Base-by-base conservation (phyloP, 352 stramenopile genomes). In the Pythium dissotocum region DNA sequence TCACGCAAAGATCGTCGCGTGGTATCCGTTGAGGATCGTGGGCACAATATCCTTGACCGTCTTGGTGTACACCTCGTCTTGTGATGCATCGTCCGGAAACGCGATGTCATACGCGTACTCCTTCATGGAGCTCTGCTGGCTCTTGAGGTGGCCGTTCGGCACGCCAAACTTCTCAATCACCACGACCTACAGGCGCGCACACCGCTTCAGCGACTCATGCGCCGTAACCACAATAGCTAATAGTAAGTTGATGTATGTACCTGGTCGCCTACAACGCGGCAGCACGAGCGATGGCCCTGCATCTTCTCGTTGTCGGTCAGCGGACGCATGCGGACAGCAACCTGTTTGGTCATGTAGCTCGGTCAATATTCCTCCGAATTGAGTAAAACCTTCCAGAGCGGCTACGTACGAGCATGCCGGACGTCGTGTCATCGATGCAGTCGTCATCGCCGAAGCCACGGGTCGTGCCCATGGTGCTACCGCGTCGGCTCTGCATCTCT, bases 1-100 rank as follows among this genome's bases (percentile, higher is more conserved):
- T 57, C 68, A 86, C 70, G 86, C 86, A 69, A 94, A 94, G 67
- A 94, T 90, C 5, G 86, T 94, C n/a, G 80, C 84, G 62, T 92
- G 83, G 72, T 88, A 93, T 33, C 85, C 87, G 49, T 90, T 79
- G 9, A 95, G 67, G n/a, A 88, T 85, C 32, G 80, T 88, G 4
- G 80, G 80, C 16, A 88, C 71, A 35, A 87, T 83, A 48, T 86
- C 77, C 56, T 80, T 82, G 56, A 88, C 80, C 4, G 80, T 88
- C 60, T 82, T 82, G 18, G 68, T 55, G 63, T 88, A 88, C 16
- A 88, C 78, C 28, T 87, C 80, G 57, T 87, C 78, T 60, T 87
- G 80, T 14, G 66, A 68, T 2, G 80, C 71, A 54, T 82, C 69
- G 10, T 82, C 74, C 1, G 71, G 58, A 55, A 88, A 88, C 36